Evolutionary conservation across 148 eudicot genomes (phyloP).

Genomic region (Gaultheria prostrata): DNA sequence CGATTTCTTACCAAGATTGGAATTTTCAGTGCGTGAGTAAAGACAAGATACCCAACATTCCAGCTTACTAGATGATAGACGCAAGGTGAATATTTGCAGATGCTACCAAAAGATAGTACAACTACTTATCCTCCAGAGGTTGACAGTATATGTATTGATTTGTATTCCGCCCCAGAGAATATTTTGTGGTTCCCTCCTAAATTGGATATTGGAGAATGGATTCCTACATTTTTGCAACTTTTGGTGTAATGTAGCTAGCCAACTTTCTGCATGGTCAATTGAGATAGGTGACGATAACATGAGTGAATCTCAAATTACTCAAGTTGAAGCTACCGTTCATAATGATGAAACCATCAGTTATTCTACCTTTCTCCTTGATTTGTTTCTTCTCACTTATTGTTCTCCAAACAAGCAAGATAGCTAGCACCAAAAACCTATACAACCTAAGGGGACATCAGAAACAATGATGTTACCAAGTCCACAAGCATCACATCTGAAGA

Average conservation of each 20-base stretch:
- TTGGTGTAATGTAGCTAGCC: neutral
- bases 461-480: neutral
- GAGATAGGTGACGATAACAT: neutral
- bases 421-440: conserved; percentile 3
- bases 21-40: neutral
- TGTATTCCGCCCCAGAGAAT: neutral
- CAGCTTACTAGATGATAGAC: neutral
- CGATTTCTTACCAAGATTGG: neutral
- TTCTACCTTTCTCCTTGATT: neutral
- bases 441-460: conserved; percentile 1
- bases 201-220: neutral
- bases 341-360: neutral
- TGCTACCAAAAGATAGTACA: neutral
- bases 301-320: neutral
- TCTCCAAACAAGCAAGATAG: neutral
- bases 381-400: conserved; percentile 6
- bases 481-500: neutral
- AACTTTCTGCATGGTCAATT: neutral
- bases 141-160: neutral
- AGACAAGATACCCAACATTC: neutral
- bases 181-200: neutral
- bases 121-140: neutral
- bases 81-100: neutral
- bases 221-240: neutral
- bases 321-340: neutral